Evolutionary conservation across 192 early-diverging fungal genomes (phyloP).

Genomic region (Podila epigama): DNA sequence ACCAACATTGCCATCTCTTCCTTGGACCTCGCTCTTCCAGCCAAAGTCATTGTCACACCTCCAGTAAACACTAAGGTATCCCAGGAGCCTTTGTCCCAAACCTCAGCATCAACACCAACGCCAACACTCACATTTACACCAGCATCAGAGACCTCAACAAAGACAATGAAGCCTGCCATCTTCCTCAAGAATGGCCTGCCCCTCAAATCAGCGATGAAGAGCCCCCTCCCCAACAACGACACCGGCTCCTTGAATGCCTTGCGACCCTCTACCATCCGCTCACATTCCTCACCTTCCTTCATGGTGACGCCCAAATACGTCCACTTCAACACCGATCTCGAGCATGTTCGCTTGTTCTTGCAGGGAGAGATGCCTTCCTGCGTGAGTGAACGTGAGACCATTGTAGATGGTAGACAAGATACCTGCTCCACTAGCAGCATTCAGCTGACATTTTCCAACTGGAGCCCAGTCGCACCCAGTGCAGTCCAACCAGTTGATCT

Average conservation of each 20-base stretch:
- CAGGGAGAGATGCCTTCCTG: constrained; percentile 70
- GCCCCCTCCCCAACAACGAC: constrained; percentile 5
- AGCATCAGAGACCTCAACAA: neutral
- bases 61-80: neutral
- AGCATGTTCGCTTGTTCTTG: constrained; percentile 75
- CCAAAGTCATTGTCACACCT: neutral
- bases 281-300: constrained; percentile 38
- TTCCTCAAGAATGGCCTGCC: constrained; percentile 43
- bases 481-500: constrained; percentile 31
- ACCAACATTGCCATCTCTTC: neutral
- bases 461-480: constrained; percentile 24
- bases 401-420: constrained; percentile 17
- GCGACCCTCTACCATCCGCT: constrained; percentile 29
- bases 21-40: neutral
- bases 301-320: constrained; percentile 66
- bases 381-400: constrained; percentile 51
- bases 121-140: too few relatives aligned
- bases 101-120: neutral
- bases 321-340: constrained; percentile 71
- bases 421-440: constrained; percentile 29
- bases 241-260: neutral
- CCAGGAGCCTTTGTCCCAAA: neutral
- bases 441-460: constrained; percentile 49
- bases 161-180: neutral
- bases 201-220: constrained; percentile 41